Evolutionary conservation across 108 stramenopile species (phyloP).

Genomic region (Skeletonema menzelii): DNA sequence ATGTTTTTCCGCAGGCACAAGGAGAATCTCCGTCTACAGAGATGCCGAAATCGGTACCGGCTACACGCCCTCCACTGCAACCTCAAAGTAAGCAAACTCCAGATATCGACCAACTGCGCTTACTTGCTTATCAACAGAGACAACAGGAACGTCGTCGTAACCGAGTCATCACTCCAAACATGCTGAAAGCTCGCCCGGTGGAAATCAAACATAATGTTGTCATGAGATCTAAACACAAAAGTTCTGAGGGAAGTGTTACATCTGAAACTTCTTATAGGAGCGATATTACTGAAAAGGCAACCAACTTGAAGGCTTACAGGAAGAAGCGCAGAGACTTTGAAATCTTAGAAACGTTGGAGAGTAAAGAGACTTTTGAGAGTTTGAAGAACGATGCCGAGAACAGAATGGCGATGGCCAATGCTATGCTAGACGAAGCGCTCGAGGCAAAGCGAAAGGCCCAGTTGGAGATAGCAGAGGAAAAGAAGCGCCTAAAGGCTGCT

Average conservation of each 20-base stretch:
- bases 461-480: neutral
- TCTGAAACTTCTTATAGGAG: neutral
- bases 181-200: slow-evolving; percentile 10
- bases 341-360: neutral
- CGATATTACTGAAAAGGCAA: slow-evolving; percentile 6
- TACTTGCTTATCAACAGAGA: neutral
- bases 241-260: neutral
- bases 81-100: neutral
- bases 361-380: neutral
- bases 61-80: neutral
- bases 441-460: neutral
- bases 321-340: neutral
- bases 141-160: neutral
- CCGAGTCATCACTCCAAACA: slow-evolving; percentile 17
- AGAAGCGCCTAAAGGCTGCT: neutral
- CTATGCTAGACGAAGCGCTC: neutral
- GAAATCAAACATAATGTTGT: slow-evolving; percentile 20
- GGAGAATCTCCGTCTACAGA: too few species aligned
- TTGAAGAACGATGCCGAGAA: neutral
- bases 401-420: neutral
- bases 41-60: neutral
- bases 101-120: neutral
- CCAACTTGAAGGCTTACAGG: neutral
- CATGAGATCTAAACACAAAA: slow-evolving; percentile 8
- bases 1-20: too few species aligned